Base-by-base conservation (phyloP, 306 rosid species). In the Prunus padus region DNA sequence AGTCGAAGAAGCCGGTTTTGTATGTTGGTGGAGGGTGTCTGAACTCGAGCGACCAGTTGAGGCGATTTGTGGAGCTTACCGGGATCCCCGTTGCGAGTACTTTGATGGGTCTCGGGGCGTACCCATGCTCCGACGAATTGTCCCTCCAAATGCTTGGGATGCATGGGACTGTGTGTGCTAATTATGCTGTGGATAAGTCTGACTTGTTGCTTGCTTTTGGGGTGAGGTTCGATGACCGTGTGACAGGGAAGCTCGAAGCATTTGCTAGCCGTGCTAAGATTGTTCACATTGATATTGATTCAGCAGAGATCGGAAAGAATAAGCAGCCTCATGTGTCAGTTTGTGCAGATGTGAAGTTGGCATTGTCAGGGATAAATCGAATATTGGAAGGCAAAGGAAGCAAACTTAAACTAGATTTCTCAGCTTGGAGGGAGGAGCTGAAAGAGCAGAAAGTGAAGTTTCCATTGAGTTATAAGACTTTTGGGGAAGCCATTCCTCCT, bases 161-260 rank as follows among this genome's bases (percentile, higher is more conserved):
- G 97, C 98, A 95, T 12, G 98, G 96, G 0, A 92, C 98, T 61
- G 96, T 95, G n/a, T 87, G 80, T 76, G 98, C 98, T 19, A 95
- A 95, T 80, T 95, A 95, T 67, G 91, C 96, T 2, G 96, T 95
- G 60, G 98, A 95, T 78, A 80, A 73, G 11, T 76, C 88, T 69
- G 98, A 95, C 69, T 68, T 95, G 78, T 79, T 95, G 82, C 96
- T 95, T 75, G 99, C 96, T 0, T 93, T 91, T 60, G 98, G 98
- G 19, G 98, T 93, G 60, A 86, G 99, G 80, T 95, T 95, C 25
- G 99, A 95, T 77, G 99, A 95, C 59, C 92, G 93, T 55, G 99
- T 95, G 4, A 92, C 97, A 0, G 97, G 98, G 23, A 95, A 92
- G 89, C 88, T 95, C 0, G 98, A 95, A 86, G 85, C 96, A 2